Conservation (phyloP, 73 alveolate species). For the Paramecium sexaurelia region DNA sequence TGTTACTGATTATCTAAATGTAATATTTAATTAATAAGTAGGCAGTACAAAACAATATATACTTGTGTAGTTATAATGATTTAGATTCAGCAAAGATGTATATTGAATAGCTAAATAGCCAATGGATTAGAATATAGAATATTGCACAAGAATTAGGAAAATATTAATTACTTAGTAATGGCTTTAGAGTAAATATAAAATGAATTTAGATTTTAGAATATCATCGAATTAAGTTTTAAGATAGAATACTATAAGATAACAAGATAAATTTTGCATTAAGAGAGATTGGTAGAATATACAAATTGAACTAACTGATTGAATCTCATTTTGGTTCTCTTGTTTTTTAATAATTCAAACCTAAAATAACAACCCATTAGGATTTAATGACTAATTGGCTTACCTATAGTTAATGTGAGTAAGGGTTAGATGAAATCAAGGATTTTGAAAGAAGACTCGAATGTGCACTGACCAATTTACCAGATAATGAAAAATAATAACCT, state of each 20-base stretch:
- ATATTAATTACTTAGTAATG: not conserved
- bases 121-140: not conserved
- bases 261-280: not conserved
- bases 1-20: not conserved
- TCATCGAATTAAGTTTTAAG: not conserved
- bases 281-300: not conserved
- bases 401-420: not conserved
- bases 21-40: not conserved
- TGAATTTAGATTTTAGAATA: not conserved
- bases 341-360: not conserved
- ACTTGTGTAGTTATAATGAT: not conserved
- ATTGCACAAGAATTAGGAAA: not conserved
- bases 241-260: not conserved
- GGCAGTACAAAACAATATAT: not conserved
- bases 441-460: slow-evolving; percentile 39
- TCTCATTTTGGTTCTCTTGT: not conserved
- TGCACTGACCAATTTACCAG: not conserved
- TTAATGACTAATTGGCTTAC: slow-evolving; percentile 38
- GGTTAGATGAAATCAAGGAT: slow-evolving; percentile 11
- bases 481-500: slow-evolving; percentile 22
- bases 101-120: not conserved
- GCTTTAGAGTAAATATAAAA: not conserved
- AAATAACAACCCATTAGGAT: slow-evolving; percentile 21
- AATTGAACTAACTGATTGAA: not conserved
- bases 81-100: not conserved